Evolutionary conservation across 768 basidiomycete species (phyloP), one percentile per base, ranked within the genome.

Genomic region (Collybia sordida): DNA sequence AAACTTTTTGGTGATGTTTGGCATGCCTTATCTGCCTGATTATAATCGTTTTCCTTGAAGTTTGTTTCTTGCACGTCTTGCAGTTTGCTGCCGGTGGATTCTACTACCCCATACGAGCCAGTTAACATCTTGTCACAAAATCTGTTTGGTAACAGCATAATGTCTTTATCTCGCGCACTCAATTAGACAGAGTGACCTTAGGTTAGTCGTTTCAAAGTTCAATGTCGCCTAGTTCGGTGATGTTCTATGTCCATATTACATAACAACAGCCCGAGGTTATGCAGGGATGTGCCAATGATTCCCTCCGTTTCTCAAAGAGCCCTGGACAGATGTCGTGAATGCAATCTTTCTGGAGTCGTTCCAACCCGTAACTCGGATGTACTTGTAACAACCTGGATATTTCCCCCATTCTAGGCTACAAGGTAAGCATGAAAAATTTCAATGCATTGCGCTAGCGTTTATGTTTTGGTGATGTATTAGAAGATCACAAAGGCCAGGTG

Each of bases 101-200:
- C n/a, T 18, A 46, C 19, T 18, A 28, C 24, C 36, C 47, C 48
- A 40, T 52, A 64, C 61, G 40, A 71, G 62, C 27, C 35, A 43
- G 9, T 41, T 45, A 28, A 50, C 48, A 35, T 50, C 47, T 49
- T 53, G 35, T 53, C 48, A 28, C 25, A 44, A 52, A 52, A 52
- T 52, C 45, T 34, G 37, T 39, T 41, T 45, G 46, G 22, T 46
- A 52, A 47, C 34, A 48, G 23, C 46, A 46, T 36, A 52, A 48
- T 48, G 42, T 52, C 51, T 52, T 52, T 40, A 52, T 48, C 48
- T 52, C 45, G 51, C 42, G 46, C 46, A 52, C 45, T 27, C 12
- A 39, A 52, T 48, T 7, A 17, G 9, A 46, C 51, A 52, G 51
- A 47, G 11, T 52, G 34, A 46, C 51, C 45, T 21, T 52, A 47